Evolutionary conservation across 208 protist genomes (phyloP).

Genomic region (Leishmania major): DNA sequence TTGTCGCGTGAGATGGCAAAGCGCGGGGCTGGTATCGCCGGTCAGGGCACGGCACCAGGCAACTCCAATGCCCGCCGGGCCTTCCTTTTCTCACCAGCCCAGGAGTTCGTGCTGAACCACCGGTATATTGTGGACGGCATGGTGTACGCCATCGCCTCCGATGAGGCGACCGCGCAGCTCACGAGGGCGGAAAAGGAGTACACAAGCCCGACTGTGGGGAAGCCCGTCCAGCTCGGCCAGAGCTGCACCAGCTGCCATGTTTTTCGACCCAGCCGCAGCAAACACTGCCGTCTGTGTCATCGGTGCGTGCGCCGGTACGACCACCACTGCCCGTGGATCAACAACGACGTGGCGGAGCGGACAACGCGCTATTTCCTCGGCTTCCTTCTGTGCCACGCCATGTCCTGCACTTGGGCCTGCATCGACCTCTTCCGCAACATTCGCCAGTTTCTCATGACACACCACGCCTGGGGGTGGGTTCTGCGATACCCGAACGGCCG

Average conservation of each 20-base stretch:
- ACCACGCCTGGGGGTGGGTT: conserved; percentile 69
- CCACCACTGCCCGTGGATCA: conserved; percentile 98
- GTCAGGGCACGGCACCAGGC: not conserved
- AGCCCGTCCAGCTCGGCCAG: conserved; percentile 35
- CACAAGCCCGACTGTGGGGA: conserved; percentile 3
- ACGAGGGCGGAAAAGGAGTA: conserved; percentile 14
- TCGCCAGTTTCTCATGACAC: conserved; percentile 52
- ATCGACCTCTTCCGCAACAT: conserved; percentile 65
- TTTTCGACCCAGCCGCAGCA: conserved; percentile 89
- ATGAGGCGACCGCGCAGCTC: conserved; percentile 18
- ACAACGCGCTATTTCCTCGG: conserved; percentile 92
- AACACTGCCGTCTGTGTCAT: conserved; percentile 94
- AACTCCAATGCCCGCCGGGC: not conserved
- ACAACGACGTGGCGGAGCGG: conserved; percentile 96
- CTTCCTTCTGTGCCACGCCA: conserved; percentile 87
- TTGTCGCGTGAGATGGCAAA: not conserved
- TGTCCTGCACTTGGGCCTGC: conserved; percentile 85
- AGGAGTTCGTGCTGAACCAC: conserved; percentile 65
- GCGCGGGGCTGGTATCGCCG: not conserved
- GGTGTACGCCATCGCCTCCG: conserved; percentile 49
- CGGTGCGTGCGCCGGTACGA: conserved; percentile 95
- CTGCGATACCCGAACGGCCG: conserved; percentile 33
- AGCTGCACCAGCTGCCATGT: conserved; percentile 76
- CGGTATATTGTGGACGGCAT: conserved; percentile 83
- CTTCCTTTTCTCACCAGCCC: conserved; percentile 40